phyloP scores from a whole-genome alignment of 345 rosid genomes.

The Linum lewisii region DNA sequence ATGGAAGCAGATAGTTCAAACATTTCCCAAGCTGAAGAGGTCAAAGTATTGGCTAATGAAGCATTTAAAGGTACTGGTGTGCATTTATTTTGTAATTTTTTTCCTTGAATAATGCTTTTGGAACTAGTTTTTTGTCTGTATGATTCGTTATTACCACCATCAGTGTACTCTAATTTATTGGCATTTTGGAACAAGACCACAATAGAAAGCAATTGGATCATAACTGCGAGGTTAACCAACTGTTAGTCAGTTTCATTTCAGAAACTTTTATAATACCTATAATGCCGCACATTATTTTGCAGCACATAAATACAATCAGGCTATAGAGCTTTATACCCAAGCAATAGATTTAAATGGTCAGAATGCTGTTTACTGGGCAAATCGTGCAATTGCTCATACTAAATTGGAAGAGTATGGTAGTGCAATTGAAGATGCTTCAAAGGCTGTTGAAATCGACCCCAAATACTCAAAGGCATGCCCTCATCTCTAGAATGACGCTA shows the following conservation, averaged over 20 bases:
- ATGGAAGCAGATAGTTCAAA: conserved; percentile 35
- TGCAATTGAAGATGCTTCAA: conserved; percentile 86
- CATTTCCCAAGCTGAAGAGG: conserved; percentile 35
- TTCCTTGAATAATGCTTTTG: background rate
- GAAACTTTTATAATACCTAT: no score
- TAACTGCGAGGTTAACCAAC: no score
- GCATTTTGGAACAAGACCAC: no score
- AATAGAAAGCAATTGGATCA: no score
- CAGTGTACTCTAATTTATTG: no score
- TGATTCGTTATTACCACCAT: no score
- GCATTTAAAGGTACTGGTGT: conserved; percentile 37
- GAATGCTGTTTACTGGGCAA: conserved; percentile 95
- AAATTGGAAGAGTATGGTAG: conserved; percentile 97
- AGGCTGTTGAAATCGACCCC: conserved; percentile 81
- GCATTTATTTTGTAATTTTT: background rate
- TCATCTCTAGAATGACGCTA: background rate
- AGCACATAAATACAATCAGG: conserved; percentile 68
- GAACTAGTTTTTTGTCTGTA: no score
- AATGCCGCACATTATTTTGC: conserved; percentile 15
- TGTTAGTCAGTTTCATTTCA: no score
- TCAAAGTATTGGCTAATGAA: conserved; percentile 46
- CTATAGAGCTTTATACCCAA: conserved; percentile 73
- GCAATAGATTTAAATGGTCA: conserved; percentile 56
- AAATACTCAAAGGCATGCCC: conserved; percentile 69
- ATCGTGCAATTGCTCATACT: conserved; percentile 88